phyloP scores from a whole-genome alignment of 2,329 filamentous ascomycete species.

The Phoma sp. region DNA sequence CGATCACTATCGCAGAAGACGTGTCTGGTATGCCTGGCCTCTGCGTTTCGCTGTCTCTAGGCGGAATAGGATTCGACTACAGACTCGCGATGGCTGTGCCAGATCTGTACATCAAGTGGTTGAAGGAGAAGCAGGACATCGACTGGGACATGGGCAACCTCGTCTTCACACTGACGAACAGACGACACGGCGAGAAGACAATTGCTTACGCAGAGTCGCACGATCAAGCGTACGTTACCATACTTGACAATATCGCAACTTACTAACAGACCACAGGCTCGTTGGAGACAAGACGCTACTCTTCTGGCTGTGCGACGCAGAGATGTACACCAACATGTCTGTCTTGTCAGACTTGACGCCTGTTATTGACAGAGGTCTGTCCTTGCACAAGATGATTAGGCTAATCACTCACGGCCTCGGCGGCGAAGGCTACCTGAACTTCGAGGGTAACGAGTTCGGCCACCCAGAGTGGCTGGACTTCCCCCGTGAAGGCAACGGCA shows the following conservation, averaged over 20 bases:
- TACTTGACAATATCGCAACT: no score
- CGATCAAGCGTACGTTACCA: slow-evolving; percentile 83
- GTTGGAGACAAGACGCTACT: slow-evolving; percentile 97
- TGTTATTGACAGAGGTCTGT: slow-evolving; percentile 87
- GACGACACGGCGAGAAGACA: slow-evolving; percentile 94
- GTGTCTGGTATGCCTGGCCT: slow-evolving; percentile 99
- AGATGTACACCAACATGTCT: slow-evolving; percentile 99
- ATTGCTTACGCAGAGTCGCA: slow-evolving; percentile 98
- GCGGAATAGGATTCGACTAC: slow-evolving; percentile 96
- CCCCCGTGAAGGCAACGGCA: slow-evolving; percentile 88
- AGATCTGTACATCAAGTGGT: slow-evolving; percentile 98
- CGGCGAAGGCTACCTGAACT: slow-evolving; percentile 97
- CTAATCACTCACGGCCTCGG: slow-evolving; percentile 90
- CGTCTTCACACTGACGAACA: slow-evolving; percentile 87
- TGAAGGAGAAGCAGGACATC: slow-evolving; percentile 90
- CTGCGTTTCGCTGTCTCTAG: slow-evolving; percentile 82
- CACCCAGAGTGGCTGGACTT: slow-evolving; percentile 99
- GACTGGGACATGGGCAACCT: slow-evolving; percentile 91
- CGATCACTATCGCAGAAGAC: slow-evolving; percentile 93
- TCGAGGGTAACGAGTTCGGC: slow-evolving; percentile 98
- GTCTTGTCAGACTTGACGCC: slow-evolving; percentile 81
- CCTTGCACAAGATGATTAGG: slow-evolving; percentile 96
- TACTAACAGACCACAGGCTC: slow-evolving; percentile 62
- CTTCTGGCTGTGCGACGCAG: slow-evolving; percentile 97
- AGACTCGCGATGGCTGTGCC: slow-evolving; percentile 96